Conservation (phyloP, 2,329 filamentous ascomycete genomes). For the Colletotrichum chlorophyti region DNA sequence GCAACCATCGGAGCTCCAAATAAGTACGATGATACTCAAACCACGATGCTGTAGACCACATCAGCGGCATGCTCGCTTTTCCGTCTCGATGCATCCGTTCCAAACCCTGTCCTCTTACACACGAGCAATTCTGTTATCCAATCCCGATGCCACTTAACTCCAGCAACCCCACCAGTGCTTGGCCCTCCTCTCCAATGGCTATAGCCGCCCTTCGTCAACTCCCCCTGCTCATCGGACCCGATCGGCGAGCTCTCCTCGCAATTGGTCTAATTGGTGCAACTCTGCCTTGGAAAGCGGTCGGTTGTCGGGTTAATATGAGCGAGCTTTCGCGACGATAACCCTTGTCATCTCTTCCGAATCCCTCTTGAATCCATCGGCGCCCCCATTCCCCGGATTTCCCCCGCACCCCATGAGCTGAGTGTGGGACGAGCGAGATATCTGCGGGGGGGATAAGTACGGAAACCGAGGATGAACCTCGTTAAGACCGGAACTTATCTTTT, state of each 20-base stretch:
- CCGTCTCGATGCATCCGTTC: too few species aligned
- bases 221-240: conserved; percentile 6
- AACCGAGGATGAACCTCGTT: conserved; percentile 18
- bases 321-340: not conserved
- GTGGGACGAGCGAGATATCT: conserved; percentile 6
- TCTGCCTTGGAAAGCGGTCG: conserved; percentile 1
- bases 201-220: not conserved
- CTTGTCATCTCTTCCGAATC: not conserved
- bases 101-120: not conserved
- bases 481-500: not conserved
- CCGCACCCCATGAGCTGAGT: conserved; percentile 11
- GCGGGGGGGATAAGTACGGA: conserved; percentile 23
- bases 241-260: not conserved
- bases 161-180: conserved; percentile 8
- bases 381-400: conserved; percentile 26
- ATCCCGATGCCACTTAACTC: not conserved
- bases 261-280: conserved; percentile 10
- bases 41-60: too few species aligned
- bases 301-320: conserved; percentile 11
- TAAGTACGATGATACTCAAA: too few species aligned
- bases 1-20: too few species aligned
- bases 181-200: not conserved
- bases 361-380: not conserved
- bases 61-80: too few species aligned
- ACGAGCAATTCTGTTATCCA: not conserved